A percentile compares a stretch with the other conserved stretches of the same genome.
Conservation (phyloP, 2,329 filamentous ascomycete genomes). For the Thelonectria olida region DNA sequence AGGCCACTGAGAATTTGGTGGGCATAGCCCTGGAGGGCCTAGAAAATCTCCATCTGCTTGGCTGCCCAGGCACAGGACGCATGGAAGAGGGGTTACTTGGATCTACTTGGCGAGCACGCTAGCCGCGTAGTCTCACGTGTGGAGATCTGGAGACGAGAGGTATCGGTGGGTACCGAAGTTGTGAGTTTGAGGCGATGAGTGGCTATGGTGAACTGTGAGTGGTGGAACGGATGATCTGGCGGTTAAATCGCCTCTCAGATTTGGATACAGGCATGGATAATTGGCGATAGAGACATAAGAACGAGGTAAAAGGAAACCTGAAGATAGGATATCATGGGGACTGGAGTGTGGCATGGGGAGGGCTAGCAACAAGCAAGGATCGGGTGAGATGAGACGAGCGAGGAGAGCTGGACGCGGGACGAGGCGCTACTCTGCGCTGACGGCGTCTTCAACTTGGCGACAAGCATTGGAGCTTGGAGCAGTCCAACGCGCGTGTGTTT, state of each 20-base stretch:
- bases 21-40: slow-evolving; percentile 10
- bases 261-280: neutral
- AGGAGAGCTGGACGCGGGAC: slow-evolving; percentile 18
- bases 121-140: slow-evolving; percentile 31
- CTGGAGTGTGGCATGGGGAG: neutral
- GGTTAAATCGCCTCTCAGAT: neutral
- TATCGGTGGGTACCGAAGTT: slow-evolving; percentile 28
- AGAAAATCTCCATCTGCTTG: slow-evolving; percentile 9
- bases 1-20: slow-evolving; percentile 33
- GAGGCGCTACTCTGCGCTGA: slow-evolving; percentile 37
- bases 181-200: slow-evolving; percentile 14
- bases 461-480: neutral
- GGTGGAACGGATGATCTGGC: neutral
- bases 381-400: slow-evolving; percentile 28
- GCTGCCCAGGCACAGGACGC: slow-evolving; percentile 22
- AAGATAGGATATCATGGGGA: neutral
- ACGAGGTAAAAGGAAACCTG: neutral
- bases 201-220: slow-evolving; percentile 7
- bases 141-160: slow-evolving; percentile 23
- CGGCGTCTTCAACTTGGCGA: slow-evolving; percentile 18
- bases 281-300: too few species aligned
- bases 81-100: slow-evolving; percentile 30
- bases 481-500: slow-evolving; percentile 10
- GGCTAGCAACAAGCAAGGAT: slow-evolving; percentile 16
- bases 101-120: slow-evolving; percentile 36